A percentile compares a stretch with the other conserved stretches of the same genome.
Evolutionary conservation across 371 early-diverging fungal genomes (phyloP).

Genomic region (Aphelidium insulamus): DNA sequence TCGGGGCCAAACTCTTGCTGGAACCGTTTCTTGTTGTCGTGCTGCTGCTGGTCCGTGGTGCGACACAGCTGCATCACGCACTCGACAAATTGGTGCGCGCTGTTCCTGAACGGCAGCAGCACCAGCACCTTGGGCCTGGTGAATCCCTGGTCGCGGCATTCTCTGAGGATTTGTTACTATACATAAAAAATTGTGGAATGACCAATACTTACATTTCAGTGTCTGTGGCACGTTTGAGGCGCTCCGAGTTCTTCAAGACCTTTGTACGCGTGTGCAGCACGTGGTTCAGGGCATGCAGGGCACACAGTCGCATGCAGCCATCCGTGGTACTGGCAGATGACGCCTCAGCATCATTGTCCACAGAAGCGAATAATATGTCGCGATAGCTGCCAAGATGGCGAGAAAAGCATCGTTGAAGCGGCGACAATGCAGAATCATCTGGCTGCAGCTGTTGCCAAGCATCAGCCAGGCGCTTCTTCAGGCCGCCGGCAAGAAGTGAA

Average conservation of each 20-base stretch:
- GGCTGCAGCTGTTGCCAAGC: too few relatives aligned
- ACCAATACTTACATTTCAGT: constrained; percentile 11
- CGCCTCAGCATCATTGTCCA: too few relatives aligned
- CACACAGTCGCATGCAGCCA: too few relatives aligned
- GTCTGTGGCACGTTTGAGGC: constrained; percentile 15
- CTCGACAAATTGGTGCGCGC: constrained; percentile 53
- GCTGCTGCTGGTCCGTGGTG: constrained; percentile 41
- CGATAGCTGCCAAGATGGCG: too few relatives aligned
- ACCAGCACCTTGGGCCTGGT: constrained; percentile 82
- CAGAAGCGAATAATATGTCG: too few relatives aligned
- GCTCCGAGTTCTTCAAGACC: constrained; percentile 1
- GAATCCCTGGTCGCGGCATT: constrained; percentile 81
- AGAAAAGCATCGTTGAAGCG: too few relatives aligned
- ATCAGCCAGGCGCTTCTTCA: too few relatives aligned
- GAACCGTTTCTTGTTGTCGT: constrained; percentile 58
- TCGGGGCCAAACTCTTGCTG: constrained; percentile 38
- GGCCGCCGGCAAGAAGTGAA: too few relatives aligned
- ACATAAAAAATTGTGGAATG: not conserved
- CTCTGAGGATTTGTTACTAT: constrained; percentile 16
- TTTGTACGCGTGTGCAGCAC: constrained; percentile 38
- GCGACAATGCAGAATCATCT: too few relatives aligned
- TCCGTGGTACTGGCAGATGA: too few relatives aligned
- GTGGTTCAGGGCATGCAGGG: constrained; percentile 74
- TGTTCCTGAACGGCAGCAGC: constrained; percentile 64
- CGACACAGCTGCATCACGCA: constrained; percentile 48